These are phyloP conservation scores for Brassica nigra DNA, from an alignment of 345 rosid genomes.

Conservation along the genomic window DNA sequence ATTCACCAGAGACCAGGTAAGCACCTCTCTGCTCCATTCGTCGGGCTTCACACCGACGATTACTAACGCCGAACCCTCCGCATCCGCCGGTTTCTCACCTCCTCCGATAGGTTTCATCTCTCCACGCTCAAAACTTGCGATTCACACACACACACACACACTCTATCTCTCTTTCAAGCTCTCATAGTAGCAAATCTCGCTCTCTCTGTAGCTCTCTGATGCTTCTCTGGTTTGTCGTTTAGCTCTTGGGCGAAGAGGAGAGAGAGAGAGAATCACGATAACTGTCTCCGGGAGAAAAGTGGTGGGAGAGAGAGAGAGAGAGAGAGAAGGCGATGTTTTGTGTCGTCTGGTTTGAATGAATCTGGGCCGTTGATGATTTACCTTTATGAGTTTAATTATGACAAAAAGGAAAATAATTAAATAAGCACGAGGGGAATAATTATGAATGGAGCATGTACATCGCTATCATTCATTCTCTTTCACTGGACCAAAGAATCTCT, in stretches of 20 bases:
- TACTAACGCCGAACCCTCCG: slow-evolving; percentile 43
- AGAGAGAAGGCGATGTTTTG: slow-evolving; percentile 35
- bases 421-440: slow-evolving; percentile 34
- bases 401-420: slow-evolving; percentile 10
- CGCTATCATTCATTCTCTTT: slow-evolving; percentile 32
- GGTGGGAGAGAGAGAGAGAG: slow-evolving; percentile 38
- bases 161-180: not conserved
- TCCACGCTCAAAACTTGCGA: slow-evolving; percentile 5
- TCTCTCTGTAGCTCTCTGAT: not conserved
- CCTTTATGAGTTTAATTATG: not conserved
- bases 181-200: not conserved
- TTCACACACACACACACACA: slow-evolving; percentile 13
- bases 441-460: slow-evolving; percentile 21
- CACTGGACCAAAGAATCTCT: not conserved
- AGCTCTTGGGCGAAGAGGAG: slow-evolving; percentile 35
- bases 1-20: slow-evolving; percentile 88
- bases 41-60: slow-evolving; percentile 84
- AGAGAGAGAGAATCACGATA: slow-evolving; percentile 46
- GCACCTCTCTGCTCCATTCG: slow-evolving; percentile 66
- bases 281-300: slow-evolving; percentile 47
- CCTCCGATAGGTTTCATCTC: slow-evolving; percentile 47
- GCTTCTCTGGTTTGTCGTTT: slow-evolving; percentile 32
- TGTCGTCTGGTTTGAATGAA: slow-evolving; percentile 42
- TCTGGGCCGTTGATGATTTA: slow-evolving; percentile 33
- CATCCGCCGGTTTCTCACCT: slow-evolving; percentile 30